Conservation (phyloP, 108 stramenopile species). For the Skeletonema menzelii region DNA sequence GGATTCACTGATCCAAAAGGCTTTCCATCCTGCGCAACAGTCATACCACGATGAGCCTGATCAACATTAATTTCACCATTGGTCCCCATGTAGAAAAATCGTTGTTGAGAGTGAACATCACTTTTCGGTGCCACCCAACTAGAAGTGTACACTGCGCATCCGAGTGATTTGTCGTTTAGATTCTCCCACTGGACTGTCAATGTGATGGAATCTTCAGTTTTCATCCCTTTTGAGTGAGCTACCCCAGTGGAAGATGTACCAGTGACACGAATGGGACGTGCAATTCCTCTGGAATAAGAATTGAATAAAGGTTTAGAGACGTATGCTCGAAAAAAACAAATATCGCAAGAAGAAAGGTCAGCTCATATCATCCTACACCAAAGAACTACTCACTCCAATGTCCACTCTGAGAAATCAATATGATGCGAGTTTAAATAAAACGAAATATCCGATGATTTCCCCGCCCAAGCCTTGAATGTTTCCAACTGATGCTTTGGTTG, state of each 20-base stretch:
- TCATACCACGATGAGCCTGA: constrained; percentile 99
- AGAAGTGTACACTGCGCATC: constrained; percentile 96
- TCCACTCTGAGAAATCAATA: constrained; percentile 99
- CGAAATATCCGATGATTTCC: constrained; percentile 95
- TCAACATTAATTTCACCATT: constrained; percentile 97
- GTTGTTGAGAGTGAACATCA: constrained; percentile 99
- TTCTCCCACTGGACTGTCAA: constrained; percentile 97
- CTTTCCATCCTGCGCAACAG: constrained; percentile 78
- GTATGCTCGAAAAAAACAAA: background rate
- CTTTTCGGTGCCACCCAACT: constrained; percentile 96
- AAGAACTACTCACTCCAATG: constrained; percentile 45
- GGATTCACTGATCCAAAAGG: constrained; percentile 96
- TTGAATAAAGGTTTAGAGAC: background rate
- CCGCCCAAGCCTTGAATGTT: constrained; percentile 99
- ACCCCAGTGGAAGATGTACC: constrained; percentile 95
- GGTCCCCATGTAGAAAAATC: constrained; percentile 99
- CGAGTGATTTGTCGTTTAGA: constrained; percentile 67
- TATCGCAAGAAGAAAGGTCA: background rate
- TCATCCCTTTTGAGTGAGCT: constrained; percentile 77
- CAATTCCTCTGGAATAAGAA: constrained; percentile 48
- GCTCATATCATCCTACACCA: background rate
- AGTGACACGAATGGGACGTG: constrained; percentile 92
- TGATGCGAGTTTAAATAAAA: constrained; percentile 99
- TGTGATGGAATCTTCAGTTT: constrained; percentile 98
- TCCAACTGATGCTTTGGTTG: constrained; percentile 99